phyloP scores from a whole-genome alignment of 2,329 filamentous ascomycete genomes.

The Monosporascus ibericus region DNA sequence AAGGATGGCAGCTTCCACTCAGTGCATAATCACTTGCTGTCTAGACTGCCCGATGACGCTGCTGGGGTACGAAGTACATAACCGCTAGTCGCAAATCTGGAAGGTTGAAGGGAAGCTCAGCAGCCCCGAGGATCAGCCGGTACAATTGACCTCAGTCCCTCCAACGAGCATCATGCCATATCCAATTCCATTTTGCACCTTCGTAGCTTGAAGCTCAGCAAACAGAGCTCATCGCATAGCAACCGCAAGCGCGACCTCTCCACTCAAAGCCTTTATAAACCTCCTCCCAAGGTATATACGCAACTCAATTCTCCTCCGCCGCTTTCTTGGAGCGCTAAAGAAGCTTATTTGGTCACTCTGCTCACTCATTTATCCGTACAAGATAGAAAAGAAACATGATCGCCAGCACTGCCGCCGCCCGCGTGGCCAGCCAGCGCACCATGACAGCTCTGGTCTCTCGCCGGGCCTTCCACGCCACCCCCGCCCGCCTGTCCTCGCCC shows the following conservation, averaged over 20 bases:
- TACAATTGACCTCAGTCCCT: neutral
- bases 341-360: no score
- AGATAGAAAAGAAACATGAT: constrained; percentile 51
- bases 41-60: no score
- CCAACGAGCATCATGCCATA: neutral
- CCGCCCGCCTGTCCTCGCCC: constrained; percentile 75
- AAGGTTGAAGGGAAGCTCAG: neutral
- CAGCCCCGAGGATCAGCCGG: neutral
- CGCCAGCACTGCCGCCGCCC: constrained; percentile 54
- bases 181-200: neutral
- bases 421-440: constrained; percentile 49
- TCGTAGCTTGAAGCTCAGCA: neutral
- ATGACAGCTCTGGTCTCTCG: constrained; percentile 67
- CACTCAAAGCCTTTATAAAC: neutral
- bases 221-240: neutral
- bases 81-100: neutral
- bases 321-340: no score
- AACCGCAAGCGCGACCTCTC: neutral
- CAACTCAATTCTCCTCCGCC: no score
- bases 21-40: no score
- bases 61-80: neutral
- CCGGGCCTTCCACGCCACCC: constrained; percentile 91
- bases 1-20: no score
- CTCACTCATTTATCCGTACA: no score
- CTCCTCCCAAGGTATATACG: neutral